Conservation (phyloP, 768 basidiomycete species). For the Gautieria morchelliformis region DNA sequence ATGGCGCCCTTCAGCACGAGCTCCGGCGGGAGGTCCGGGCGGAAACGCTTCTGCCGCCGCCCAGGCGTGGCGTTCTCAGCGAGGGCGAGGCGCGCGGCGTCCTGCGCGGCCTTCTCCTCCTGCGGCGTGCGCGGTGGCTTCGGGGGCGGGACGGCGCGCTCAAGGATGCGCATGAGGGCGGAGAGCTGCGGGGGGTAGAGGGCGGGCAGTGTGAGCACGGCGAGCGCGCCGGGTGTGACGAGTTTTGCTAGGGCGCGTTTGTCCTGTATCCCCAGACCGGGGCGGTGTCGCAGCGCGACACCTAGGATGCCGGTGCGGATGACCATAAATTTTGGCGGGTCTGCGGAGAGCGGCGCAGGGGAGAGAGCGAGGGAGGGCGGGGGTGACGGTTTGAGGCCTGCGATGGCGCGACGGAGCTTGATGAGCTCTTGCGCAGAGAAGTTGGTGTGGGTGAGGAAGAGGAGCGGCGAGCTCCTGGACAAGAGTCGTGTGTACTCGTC, state of each 20-base stretch:
- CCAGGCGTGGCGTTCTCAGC: conserved; percentile 42
- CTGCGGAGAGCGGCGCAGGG: conserved; percentile 11
- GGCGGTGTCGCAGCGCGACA: conserved; percentile 57
- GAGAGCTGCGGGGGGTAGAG: conserved; percentile 67
- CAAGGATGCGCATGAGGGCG: conserved; percentile 56
- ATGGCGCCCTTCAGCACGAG: conserved; percentile 69
- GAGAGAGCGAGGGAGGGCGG: conserved; percentile 22
- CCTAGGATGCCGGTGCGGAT: conserved; percentile 75
- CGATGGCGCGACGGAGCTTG: conserved; percentile 63
- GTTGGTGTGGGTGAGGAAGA: conserved; percentile 73
- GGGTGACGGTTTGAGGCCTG: conserved; percentile 33
- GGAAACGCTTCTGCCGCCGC: conserved; percentile 50
- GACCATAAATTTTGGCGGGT: conserved; percentile 48
- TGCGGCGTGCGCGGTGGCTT: conserved; percentile 38
- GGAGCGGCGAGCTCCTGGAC: conserved; percentile 46
- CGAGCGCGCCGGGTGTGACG: conserved; percentile 46
- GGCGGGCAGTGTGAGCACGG: conserved; percentile 52
- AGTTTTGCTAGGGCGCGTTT: conserved; percentile 45
- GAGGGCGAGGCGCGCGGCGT: conserved; percentile 44
- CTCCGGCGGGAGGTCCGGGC: conserved; percentile 49
- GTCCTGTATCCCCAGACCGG: conserved; percentile 37
- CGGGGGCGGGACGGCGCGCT: conserved; percentile 54
- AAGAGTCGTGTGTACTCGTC: conserved; percentile 72
- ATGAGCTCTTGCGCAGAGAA: conserved; percentile 61
- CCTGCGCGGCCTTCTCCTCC: conserved; percentile 38